Conservation (phyloP, 163 green algal genomes). For the Chlorella variabilis region DNA sequence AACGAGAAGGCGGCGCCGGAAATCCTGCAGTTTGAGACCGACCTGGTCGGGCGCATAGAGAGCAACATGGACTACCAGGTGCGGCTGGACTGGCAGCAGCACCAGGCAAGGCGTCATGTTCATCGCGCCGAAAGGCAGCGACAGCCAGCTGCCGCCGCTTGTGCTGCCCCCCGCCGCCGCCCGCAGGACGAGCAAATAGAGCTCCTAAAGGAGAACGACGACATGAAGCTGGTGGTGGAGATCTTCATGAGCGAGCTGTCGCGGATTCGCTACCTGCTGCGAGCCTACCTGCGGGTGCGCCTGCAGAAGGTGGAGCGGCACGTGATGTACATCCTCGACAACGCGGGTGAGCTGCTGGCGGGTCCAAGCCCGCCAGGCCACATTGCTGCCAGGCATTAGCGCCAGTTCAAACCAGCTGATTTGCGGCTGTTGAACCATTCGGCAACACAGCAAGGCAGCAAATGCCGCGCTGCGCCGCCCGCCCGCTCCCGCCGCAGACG, state of each 20-base stretch:
- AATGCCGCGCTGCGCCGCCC: background rate
- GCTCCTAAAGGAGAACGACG: slow-evolving; percentile 22
- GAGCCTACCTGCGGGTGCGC: slow-evolving; percentile 60
- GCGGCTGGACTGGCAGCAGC: no score
- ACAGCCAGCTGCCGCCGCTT: background rate
- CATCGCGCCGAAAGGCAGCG: background rate
- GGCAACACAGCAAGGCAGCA: no score
- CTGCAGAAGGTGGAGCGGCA: slow-evolving; percentile 68
- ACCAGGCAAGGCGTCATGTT: no score
- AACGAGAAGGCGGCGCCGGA: slow-evolving; percentile 60
- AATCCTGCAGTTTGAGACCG: slow-evolving; percentile 51
- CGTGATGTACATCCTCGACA: slow-evolving; percentile 60
- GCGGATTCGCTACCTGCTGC: slow-evolving; percentile 62
- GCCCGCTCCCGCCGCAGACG: background rate
- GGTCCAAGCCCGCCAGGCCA: no score
- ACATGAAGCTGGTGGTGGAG: slow-evolving; percentile 31
- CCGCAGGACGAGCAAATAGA: slow-evolving; percentile 49
- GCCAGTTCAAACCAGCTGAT: no score
- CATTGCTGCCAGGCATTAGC: no score
- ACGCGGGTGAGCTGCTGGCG: slow-evolving; percentile 22
- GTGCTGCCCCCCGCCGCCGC: background rate
- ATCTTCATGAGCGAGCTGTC: slow-evolving; percentile 34
- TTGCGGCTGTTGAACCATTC: no score
- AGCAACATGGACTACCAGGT: slow-evolving; percentile 54
- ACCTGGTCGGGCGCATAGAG: slow-evolving; percentile 51